Evolutionary conservation across 2,329 filamentous ascomycete genomes (phyloP).

Genomic region (Diaporthe nobilis): DNA sequence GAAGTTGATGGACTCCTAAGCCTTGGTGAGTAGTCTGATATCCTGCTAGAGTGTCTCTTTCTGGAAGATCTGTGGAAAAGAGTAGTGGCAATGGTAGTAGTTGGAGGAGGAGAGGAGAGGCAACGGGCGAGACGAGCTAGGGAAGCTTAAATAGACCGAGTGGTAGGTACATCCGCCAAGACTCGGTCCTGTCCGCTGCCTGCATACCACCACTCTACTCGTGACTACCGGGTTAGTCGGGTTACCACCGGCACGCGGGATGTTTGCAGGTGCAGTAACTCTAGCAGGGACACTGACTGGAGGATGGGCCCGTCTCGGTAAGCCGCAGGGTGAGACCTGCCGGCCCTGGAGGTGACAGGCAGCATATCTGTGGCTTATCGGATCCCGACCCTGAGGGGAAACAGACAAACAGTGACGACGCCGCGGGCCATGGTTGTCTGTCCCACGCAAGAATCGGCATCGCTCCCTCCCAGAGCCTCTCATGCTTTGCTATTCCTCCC

Average conservation of each 20-base stretch:
- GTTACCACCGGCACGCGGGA: constrained; percentile 35
- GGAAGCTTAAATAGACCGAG: constrained; percentile 39
- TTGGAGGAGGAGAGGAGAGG: neutral
- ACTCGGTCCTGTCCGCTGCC: neutral
- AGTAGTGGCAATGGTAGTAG: neutral
- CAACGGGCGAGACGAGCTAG: constrained; percentile 6
- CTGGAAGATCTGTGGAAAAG: neutral
- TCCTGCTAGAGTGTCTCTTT: neutral
- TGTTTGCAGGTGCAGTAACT: constrained; percentile 26
- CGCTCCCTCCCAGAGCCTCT: neutral
- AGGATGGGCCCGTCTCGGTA: constrained; percentile 10
- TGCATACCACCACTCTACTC: constrained; percentile 6
- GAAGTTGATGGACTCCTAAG: neutral
- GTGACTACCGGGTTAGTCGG: constrained; percentile 29
- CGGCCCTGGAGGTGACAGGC: constrained; percentile 20
- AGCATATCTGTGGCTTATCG: constrained; percentile 36
- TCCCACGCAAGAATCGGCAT: constrained; percentile 11
- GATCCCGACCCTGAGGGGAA: constrained; percentile 3
- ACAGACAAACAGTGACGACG: constrained; percentile 7
- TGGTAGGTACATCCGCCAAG: constrained; percentile 18
- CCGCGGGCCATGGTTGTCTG: neutral
- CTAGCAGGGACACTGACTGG: constrained; percentile 29
- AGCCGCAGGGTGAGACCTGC: constrained; percentile 38
- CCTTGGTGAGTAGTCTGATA: neutral
- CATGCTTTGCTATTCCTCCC: neutral